These are phyloP conservation scores for Protea cynaroides DNA, from an alignment of 164 flowering plant genomes.

Conservation along the genomic window DNA sequence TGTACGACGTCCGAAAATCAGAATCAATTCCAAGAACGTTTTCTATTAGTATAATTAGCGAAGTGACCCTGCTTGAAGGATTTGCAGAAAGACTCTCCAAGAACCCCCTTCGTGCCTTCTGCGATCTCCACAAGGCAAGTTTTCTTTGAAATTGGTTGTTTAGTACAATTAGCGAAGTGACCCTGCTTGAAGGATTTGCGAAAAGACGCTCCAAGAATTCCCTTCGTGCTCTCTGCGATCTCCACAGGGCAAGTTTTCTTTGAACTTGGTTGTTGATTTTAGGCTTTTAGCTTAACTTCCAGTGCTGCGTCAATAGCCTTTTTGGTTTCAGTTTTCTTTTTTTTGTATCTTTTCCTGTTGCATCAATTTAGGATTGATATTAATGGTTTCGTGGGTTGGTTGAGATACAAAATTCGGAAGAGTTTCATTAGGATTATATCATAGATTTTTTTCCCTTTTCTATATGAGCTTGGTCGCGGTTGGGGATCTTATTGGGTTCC, in stretches of 20 bases:
- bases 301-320: too few species aligned
- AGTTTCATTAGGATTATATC: not conserved
- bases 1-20: not conserved
- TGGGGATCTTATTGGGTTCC: too few species aligned
- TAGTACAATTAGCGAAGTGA: not conserved
- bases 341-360: not conserved
- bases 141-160: not conserved
- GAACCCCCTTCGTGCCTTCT: not conserved
- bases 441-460: too few species aligned
- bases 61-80: not conserved
- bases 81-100: not conserved
- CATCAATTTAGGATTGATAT: not conserved
- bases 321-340: not conserved
- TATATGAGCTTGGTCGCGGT: too few species aligned
- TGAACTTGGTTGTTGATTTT: not conserved
- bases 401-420: not conserved
- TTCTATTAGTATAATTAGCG: not conserved
- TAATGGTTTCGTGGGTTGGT: not conserved
- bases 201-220: not conserved
- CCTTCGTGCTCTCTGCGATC: not conserved
- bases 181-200: not conserved
- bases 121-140: not conserved
- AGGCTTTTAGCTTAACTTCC: not conserved
- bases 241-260: not conserved
- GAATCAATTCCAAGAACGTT: not conserved